Evolutionary conservation across 768 basidiomycete genomes (phyloP).

Genomic region (Kwoniella botswanensis): DNA sequence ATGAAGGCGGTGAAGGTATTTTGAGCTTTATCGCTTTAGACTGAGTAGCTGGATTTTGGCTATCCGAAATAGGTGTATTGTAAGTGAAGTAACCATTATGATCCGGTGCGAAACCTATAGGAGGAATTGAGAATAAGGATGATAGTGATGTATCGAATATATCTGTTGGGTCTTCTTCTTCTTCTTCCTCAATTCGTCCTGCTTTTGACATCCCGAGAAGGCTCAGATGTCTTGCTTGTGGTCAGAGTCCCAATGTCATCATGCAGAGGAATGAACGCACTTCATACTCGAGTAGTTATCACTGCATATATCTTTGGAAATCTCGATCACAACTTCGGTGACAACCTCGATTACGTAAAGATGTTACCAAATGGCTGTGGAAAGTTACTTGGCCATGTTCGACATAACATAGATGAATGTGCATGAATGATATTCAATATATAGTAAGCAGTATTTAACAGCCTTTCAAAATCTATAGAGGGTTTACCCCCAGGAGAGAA

Average conservation of each 20-base stretch:
- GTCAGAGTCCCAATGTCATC: neutral
- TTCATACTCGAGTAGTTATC: no score
- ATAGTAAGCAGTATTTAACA: no score
- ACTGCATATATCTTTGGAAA: no score
- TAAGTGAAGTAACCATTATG: conserved; percentile 27
- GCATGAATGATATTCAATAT: no score
- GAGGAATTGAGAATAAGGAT: conserved; percentile 44
- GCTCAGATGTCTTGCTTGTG: neutral
- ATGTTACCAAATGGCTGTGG: no score
- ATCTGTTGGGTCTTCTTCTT: conserved; percentile 38
- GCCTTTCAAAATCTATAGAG: no score
- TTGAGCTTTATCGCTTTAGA: conserved; percentile 26
- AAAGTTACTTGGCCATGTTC: no score
- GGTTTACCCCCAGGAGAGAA: no score
- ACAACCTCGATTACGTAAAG: no score
- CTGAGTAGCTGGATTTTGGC: neutral
- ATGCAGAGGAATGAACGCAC: no score
- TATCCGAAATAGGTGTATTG: conserved; percentile 7
- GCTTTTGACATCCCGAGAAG: neutral
- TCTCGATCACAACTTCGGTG: no score
- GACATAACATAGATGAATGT: no score
- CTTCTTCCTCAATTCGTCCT: neutral
- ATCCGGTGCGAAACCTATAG: conserved; percentile 40
- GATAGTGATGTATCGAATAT: conserved; percentile 50
- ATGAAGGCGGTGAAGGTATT: conserved; percentile 49